Evolutionary conservation across 208 protist species (phyloP), one percentile per base, ranked within the genome.

Genomic region (Acanthamoeba triangularis): DNA sequence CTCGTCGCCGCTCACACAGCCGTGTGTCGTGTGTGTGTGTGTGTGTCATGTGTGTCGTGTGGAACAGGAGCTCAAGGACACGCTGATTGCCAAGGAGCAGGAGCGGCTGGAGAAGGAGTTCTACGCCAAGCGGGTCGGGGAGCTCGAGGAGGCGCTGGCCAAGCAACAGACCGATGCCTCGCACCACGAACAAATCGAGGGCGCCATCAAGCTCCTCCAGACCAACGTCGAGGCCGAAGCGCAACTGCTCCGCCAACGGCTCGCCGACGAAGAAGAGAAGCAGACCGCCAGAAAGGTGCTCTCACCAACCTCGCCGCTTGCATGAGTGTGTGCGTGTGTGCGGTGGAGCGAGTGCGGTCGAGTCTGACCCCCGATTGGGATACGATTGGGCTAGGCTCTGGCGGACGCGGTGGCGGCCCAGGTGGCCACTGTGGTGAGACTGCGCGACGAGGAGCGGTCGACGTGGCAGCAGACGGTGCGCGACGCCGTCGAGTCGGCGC

Each of bases 361-460:
- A 28, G 16, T 65, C 59, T 28, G 59, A 65, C 59, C 23, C 59
- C 59, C 59, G 59, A 65, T 23, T 65, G 16, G 59, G 23, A 28
- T 65, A 28, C 59, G 16, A n/a, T n/a, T n/a, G n/a, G 49, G 11
- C 49, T 11, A 52, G 49, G 49, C 49, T 52, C 59, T 16, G 59
- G 59, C 59, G 18, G 59, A 25, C 18, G 59, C 5, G 18, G 59
- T 63, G 18, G 18, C 13, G 11, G 35, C 69, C 35, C 69, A 78
- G 35, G 18, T 78, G 33, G 8, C 28, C 33, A 14, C 13, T 16
- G 18, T 78, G 18, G n/a, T 78, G 18, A n/a, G 16, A 5, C 69
- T 78, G 69, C 69, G 69, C 69, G 69, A 78, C 10, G 69, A 78
- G 69, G 69, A 78, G 69, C 69, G 69, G 18, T 47, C 69, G 2